phyloP scores from a whole-genome alignment of 495 filamentous ascomycete species.

The Zalerion maritima region DNA sequence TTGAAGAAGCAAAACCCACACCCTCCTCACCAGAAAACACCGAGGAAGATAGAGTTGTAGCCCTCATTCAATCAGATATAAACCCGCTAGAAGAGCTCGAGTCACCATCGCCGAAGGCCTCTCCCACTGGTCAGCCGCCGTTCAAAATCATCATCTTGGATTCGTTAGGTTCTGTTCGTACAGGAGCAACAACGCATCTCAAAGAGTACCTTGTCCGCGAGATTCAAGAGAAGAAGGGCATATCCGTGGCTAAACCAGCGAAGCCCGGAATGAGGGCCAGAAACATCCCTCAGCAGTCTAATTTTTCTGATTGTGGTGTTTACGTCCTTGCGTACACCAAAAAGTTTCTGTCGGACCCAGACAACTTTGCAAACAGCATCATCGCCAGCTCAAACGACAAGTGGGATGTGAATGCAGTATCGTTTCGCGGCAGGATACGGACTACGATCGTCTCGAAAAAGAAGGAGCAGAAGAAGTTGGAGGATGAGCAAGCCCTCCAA shows the following conservation, averaged over 20 bases:
- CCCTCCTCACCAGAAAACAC: slow-evolving; percentile 3
- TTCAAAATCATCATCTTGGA: slow-evolving; percentile 80
- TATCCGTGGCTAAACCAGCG: slow-evolving; percentile 35
- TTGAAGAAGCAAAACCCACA: neutral
- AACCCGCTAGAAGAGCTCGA: slow-evolving; percentile 2
- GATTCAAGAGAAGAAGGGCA: slow-evolving; percentile 48
- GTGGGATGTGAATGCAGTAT: slow-evolving; percentile 22
- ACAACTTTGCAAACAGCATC: slow-evolving; percentile 35
- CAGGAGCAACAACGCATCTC: slow-evolving; percentile 44
- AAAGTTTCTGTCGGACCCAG: slow-evolving; percentile 59
- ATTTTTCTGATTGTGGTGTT: slow-evolving; percentile 79
- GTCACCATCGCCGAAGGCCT: slow-evolving; percentile 4
- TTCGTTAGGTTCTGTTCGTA: slow-evolving; percentile 53
- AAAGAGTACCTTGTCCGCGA: slow-evolving; percentile 68
- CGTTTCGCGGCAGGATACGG: slow-evolving; percentile 21
- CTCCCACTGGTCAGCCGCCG: slow-evolving; percentile 7
- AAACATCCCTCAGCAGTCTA: slow-evolving; percentile 62
- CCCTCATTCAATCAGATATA: slow-evolving; percentile 4
- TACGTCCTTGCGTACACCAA: slow-evolving; percentile 73
- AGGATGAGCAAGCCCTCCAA: slow-evolving; percentile 10
- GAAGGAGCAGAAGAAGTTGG: slow-evolving; percentile 14
- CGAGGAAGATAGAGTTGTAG: slow-evolving; percentile 2
- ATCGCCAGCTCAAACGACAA: slow-evolving; percentile 15
- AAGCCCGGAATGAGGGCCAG: slow-evolving; percentile 54
- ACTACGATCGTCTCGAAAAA: slow-evolving; percentile 22